Base-by-base conservation (phyloP, 1,284 basidiomycete genomes). In the Sphagnurus paluster region DNA sequence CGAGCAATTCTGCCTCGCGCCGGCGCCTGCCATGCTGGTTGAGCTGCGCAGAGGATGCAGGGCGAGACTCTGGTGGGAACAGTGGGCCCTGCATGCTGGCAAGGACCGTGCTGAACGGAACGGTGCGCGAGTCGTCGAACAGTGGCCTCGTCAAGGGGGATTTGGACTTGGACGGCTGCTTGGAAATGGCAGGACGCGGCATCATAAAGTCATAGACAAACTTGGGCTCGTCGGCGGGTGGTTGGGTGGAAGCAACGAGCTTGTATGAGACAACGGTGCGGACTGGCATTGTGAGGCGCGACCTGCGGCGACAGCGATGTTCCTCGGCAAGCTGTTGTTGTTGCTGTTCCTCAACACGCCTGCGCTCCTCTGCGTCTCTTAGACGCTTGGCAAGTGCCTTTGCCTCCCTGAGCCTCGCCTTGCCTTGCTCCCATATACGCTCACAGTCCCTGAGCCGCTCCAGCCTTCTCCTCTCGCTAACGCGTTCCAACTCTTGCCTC, bases 1-100 rank as follows among this genome's bases (percentile, higher is more conserved):
- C 71, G 38, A 83, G 63, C 2, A 84, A 64, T 39, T 74, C 74
- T 6, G 47, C 53, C 35, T 67, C 52, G 21, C 55, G 54, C 7
- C 48, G 63, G 49, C 40, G 62, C 55, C 52, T 67, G 47, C 50
- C 58, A 5, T 47, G 56, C 42, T 52, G 36, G 47, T 48, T 43
- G 11, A 44, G 44, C 39, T 23, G 45, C 5, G 19, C 40, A 1
- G 52, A 50, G 23, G 48, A 21, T 39, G 44, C 25, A 49, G 59
- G 17, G 34, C 46, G 48, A n/a, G 49, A 69, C 39, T 75, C 70
- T 10, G 59, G 52, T 3, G 75, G 79, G 54, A 86, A 86, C 16
- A 86, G 67, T 3, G 71, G 67, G 6, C 84, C 84, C 21, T 77
- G 70, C 77, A 85, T 82, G 57, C 76, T 72, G 23, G 62, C 60